A percentile compares a stretch with the other conserved stretches of the same genome.
These are phyloP conservation scores for Castanea crenata DNA, from an alignment of 306 rosid species.

Conservation along the genomic window DNA sequence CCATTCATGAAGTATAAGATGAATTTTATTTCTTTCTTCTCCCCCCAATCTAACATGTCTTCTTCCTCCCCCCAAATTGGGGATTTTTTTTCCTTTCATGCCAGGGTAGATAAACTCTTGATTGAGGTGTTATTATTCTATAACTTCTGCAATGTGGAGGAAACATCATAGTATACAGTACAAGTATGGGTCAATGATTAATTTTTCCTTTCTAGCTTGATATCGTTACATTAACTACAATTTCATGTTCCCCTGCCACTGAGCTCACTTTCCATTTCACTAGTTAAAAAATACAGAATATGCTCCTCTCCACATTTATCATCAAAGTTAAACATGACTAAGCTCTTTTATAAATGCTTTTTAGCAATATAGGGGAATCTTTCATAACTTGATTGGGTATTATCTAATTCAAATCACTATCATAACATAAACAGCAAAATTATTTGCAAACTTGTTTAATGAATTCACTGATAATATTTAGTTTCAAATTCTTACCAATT, in stretches of 20 bases:
- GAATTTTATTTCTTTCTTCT: not conserved
- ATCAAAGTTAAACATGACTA: not conserved
- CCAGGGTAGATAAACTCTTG: not conserved
- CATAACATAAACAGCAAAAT: not conserved
- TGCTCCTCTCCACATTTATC: not conserved
- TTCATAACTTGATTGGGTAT: not conserved
- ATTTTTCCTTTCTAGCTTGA: not conserved
- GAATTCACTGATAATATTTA: constrained; percentile 1
- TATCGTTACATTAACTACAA: not conserved
- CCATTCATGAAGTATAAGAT: not conserved
- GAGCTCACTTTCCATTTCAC: not conserved
- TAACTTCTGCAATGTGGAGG: not conserved
- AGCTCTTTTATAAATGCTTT: not conserved
- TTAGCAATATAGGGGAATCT: not conserved
- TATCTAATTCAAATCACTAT: not conserved
- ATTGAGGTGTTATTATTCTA: not conserved
- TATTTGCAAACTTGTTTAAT: not conserved
- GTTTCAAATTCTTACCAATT: constrained; percentile 54
- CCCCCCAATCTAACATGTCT: no score
- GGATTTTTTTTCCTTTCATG: no score
- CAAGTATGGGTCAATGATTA: not conserved
- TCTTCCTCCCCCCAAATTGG: no score
- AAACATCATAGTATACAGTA: not conserved
- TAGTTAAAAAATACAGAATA: not conserved
- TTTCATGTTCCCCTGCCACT: not conserved